Conservation (phyloP, 2,329 filamentous ascomycete species). For the Colletotrichum plurivorum region DNA sequence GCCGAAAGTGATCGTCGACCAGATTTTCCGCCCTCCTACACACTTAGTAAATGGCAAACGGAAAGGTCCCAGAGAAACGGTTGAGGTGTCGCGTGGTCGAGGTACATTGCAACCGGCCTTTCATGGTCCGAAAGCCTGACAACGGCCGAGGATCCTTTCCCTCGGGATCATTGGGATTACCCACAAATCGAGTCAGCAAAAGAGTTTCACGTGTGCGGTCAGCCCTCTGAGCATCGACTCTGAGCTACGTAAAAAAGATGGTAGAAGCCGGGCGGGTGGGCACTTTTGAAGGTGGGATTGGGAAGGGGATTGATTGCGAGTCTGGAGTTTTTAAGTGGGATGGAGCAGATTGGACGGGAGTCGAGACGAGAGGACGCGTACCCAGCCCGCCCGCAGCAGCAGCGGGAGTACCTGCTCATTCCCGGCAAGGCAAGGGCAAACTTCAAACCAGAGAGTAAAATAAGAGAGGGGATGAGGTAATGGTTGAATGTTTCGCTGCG, state of each 20-base stretch:
- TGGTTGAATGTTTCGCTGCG: neutral
- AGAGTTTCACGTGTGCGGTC: slow-evolving; percentile 33
- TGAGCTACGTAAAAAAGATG: too few relatives aligned
- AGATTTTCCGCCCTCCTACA: slow-evolving; percentile 1
- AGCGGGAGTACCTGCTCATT: neutral
- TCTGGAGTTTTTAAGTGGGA: slow-evolving; percentile 19
- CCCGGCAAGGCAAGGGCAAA: too few relatives aligned
- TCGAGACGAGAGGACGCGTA: slow-evolving; percentile 13
- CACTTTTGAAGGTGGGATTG: neutral
- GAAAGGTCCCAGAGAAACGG: too few relatives aligned
- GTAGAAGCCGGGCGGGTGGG: neutral
- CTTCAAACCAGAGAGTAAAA: neutral
- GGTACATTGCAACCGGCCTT: neutral
- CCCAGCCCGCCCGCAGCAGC: neutral
- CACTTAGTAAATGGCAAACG: too few relatives aligned
- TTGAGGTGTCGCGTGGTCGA: neutral
- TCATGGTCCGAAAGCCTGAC: slow-evolving; percentile 27
- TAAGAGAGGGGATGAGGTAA: slow-evolving; percentile 9
- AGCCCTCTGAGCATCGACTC: neutral
- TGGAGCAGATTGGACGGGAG: slow-evolving; percentile 23
- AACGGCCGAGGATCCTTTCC: slow-evolving; percentile 24
- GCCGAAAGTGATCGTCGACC: slow-evolving; percentile 6
- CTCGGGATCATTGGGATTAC: slow-evolving; percentile 6
- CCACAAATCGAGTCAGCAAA: slow-evolving; percentile 36
- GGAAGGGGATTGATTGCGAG: slow-evolving; percentile 15